These are phyloP conservation scores for Phylloporus sp. DNA, from an alignment of 768 basidiomycete genomes.

Conservation along the genomic window DNA sequence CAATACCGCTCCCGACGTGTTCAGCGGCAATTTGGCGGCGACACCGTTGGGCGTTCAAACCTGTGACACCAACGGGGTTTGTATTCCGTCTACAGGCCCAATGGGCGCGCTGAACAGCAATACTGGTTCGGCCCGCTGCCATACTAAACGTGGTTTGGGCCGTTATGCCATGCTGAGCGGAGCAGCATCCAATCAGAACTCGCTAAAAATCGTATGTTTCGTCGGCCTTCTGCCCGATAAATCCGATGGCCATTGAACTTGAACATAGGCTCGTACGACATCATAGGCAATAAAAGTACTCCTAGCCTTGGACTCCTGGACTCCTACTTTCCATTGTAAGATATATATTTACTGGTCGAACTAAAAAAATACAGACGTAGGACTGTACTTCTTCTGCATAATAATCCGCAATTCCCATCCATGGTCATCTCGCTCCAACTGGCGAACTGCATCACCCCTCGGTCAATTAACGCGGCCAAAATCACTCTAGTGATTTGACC, in stretches of 20 bases:
- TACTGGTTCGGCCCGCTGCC: neutral
- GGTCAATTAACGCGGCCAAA: neutral
- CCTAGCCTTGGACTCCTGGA: no score
- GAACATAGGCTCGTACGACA: neutral
- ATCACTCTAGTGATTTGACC: neutral
- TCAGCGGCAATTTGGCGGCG: constrained; percentile 1
- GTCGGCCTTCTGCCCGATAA: constrained; percentile 1
- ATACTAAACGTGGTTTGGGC: constrained; percentile 2
- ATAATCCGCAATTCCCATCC: neutral
- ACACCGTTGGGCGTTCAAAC: neutral
- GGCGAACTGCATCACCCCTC: neutral
- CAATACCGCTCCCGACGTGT: neutral
- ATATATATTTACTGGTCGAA: no score
- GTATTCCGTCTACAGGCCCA: neutral
- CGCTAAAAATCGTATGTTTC: neutral
- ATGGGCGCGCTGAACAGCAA: constrained; percentile 6
- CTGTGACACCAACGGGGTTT: neutral
- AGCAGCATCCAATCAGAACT: constrained; percentile 11
- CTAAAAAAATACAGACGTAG: neutral
- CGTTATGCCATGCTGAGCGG: neutral
- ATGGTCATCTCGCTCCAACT: neutral
- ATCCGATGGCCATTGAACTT: neutral
- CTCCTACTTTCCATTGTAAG: no score
- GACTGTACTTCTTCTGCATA: neutral
- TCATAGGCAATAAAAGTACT: neutral